Base-by-base conservation (phyloP, 2,329 filamentous ascomycete species). In the Sphaerulina musiva region DNA sequence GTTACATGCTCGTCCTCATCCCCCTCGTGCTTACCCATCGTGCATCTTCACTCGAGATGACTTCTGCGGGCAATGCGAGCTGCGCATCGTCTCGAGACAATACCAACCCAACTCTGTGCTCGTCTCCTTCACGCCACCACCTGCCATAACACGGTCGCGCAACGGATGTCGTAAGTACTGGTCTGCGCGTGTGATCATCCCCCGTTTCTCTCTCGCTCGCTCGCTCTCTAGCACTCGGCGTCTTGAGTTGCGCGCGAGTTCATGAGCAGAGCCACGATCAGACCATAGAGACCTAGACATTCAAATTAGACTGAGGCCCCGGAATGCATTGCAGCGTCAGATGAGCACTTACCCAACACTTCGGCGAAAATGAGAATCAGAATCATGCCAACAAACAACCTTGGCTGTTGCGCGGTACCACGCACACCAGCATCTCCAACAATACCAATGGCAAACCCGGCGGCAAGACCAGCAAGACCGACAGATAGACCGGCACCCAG, bases 301-400 rank as follows among this genome's bases (percentile, higher is more conserved):
- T 55, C 41, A 56, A 45, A 31, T 59, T 54, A 62, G 60, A 46
- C 26, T n/a, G 31, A 10, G 4, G 42, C n/a, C 20, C 23, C 14
- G 29, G n/a, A 20, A 38, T 46, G 26, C 1, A 14, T 17, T 26
- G 11, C 26, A 29, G 26, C 26, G 26, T 29, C 5, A 29, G 46
- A 17, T 46, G 36, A 48, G 46, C 12, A 78, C 85, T 60, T 80
- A 93, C 90, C 91, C 85, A 96, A 78, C 65, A 96, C 91, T 92
- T 96, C 91, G 65, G 91, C 91, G 81, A 95, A 96, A 92, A 96
- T 96, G 77, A 96, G 89, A 79, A 96, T 96, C 73, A 96, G 76
- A 76, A 96, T 95, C 90, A 96, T 96, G 76, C 91, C 91, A 71
- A 95, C 90, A 76, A 95, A 95, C 64, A 95, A 81, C 72, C 86